These are phyloP conservation scores for Spiraea crenata DNA, from an alignment of 331 rosid species.

Conservation along the genomic window DNA sequence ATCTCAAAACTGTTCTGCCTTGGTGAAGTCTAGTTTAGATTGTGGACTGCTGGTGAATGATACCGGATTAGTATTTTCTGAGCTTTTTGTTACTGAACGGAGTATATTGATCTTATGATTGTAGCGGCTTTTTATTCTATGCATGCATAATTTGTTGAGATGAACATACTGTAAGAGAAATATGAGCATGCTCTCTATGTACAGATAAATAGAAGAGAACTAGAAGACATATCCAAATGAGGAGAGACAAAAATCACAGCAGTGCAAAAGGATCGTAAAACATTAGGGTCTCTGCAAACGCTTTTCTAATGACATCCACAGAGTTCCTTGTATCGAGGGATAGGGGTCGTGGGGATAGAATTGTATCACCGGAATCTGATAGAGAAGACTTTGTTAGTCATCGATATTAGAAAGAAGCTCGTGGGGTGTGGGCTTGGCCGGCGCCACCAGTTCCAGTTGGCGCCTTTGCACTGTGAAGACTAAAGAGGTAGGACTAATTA, in stretches of 20 bases:
- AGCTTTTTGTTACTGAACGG: not conserved
- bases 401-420: constrained; percentile 40
- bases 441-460: constrained; percentile 23
- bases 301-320: constrained; percentile 22
- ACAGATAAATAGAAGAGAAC: too few relatives aligned
- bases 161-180: too few relatives aligned
- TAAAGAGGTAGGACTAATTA: constrained; percentile 1
- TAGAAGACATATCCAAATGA: too few relatives aligned
- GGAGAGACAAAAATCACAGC: too few relatives aligned
- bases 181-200: too few relatives aligned
- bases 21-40: not conserved
- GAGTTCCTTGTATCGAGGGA: constrained; percentile 31
- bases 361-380: constrained; percentile 28
- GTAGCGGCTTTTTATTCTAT: not conserved
- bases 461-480: constrained; percentile 23
- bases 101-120: not conserved
- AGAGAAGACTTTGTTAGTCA: constrained; percentile 31
- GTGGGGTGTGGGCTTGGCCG: constrained; percentile 29
- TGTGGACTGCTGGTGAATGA: not conserved
- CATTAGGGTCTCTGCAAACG: constrained; percentile 26
- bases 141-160: not conserved
- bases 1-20: not conserved
- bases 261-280: constrained; percentile 33
- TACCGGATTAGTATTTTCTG: not conserved
- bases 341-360: constrained; percentile 18